Evolutionary conservation across 331 rosid species (phyloP).

Genomic region (Stylosanthes scabra): DNA sequence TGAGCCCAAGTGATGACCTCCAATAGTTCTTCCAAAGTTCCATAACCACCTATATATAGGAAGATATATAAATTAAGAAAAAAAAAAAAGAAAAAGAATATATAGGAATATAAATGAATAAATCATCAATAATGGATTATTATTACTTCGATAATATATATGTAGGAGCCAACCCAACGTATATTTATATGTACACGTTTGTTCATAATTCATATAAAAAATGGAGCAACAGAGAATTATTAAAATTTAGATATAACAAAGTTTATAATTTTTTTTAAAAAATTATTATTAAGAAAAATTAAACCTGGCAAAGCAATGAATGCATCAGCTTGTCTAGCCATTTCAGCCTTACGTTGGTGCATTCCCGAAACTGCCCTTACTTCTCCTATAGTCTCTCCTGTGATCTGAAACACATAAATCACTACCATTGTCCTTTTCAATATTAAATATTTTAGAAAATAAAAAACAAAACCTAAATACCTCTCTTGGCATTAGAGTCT

Average conservation of each 20-base stretch:
- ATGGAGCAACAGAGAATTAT: not conserved
- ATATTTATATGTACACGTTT: not conserved
- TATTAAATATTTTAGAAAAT: not conserved
- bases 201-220: not conserved
- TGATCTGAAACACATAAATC: constrained; percentile 47
- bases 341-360: constrained; percentile 90
- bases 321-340: constrained; percentile 77
- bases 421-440: not conserved
- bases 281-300: not conserved
- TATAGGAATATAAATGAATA: not conserved
- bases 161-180: not conserved
- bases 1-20: constrained; percentile 90
- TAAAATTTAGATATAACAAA: too few species aligned
- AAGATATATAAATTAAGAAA: too few species aligned
- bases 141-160: not conserved
- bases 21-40: constrained; percentile 74
- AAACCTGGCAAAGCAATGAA: constrained; percentile 82
- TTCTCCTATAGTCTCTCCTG: constrained; percentile 75
- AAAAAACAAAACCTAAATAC: constrained; percentile 2
- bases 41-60: constrained; percentile 65
- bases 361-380: constrained; percentile 62
- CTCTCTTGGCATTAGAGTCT: constrained; percentile 56
- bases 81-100: too few species aligned
- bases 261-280: too few species aligned
- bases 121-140: not conserved